phyloP scores from a whole-genome alignment of 371 early-diverging fungal genomes.

The Massospora cicadina region DNA sequence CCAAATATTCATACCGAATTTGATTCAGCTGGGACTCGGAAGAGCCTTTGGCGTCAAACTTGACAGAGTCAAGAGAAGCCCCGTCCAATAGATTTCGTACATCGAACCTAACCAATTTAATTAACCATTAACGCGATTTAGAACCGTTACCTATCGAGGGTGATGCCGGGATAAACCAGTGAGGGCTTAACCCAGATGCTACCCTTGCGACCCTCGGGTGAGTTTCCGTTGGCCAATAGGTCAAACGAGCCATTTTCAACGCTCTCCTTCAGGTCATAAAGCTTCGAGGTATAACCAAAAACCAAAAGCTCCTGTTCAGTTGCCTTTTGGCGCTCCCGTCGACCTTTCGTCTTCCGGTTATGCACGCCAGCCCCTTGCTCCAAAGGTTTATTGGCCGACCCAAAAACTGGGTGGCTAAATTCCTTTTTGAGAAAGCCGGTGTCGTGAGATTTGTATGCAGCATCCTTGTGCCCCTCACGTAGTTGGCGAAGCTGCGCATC shows the following conservation, averaged over 20 bases:
- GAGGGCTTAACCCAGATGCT: neutral
- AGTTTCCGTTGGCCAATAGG: neutral
- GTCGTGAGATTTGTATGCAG: neutral
- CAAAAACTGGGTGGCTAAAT: neutral
- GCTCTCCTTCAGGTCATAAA: neutral
- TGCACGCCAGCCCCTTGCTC: neutral
- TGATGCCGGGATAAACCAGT: neutral
- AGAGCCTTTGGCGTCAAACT: neutral
- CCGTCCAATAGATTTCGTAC: neutral
- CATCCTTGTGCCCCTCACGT: neutral
- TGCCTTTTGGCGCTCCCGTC: neutral
- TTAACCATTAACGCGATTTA: too few species aligned
- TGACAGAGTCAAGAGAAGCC: neutral
- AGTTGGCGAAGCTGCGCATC: neutral
- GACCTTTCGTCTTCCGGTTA: neutral
- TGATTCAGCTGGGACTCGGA: neutral
- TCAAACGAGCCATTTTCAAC: neutral
- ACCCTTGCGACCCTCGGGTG: too few species aligned
- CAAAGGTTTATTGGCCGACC: neutral
- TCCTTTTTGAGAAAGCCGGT: neutral
- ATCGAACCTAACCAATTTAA: neutral
- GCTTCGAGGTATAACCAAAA: neutral
- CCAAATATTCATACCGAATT: neutral
- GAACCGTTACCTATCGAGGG: neutral
- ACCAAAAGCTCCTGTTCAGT: neutral